Conservation (phyloP, 225 moss, liverwort and hornwort genomes). For the Pleurozium schreberi region DNA sequence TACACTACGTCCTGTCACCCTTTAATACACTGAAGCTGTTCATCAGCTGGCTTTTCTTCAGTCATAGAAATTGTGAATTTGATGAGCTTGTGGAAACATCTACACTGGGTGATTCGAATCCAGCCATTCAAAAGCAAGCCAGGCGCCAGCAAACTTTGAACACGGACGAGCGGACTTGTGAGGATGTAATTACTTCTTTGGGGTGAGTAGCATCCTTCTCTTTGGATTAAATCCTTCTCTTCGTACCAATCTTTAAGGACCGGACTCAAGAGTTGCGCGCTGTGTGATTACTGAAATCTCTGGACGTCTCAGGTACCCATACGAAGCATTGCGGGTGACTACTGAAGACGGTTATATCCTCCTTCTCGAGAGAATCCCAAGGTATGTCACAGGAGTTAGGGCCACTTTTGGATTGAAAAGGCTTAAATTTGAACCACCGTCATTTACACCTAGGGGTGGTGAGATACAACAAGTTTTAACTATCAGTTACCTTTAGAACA, state of each 20-base stretch:
- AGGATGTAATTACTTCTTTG: constrained; percentile 73
- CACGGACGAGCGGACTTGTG: constrained; percentile 86
- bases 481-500: background rate
- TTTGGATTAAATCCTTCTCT: background rate
- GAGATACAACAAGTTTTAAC: background rate
- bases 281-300: background rate
- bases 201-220: constrained; percentile 32
- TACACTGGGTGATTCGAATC: constrained; percentile 60
- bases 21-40: constrained; percentile 50
- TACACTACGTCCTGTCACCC: constrained; percentile 56
- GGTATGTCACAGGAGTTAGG: background rate
- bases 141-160: constrained; percentile 41
- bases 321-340: constrained; percentile 42
- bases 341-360: constrained; percentile 45
- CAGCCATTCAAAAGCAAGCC: constrained; percentile 35
- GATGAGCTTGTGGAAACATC: constrained; percentile 35
- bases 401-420: background rate
- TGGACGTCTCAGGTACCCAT: constrained; percentile 30
- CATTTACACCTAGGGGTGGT: background rate
- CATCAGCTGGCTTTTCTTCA: constrained; percentile 33
- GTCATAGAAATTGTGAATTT: background rate
- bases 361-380: constrained; percentile 51
- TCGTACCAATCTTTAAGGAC: background rate
- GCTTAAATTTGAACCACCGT: background rate
- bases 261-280: background rate